A percentile compares a stretch with the other conserved stretches of the same genome.
These are phyloP conservation scores for Ciborinia camelliae DNA, from an alignment of 2,329 filamentous ascomycete species.

Conservation along the genomic window DNA sequence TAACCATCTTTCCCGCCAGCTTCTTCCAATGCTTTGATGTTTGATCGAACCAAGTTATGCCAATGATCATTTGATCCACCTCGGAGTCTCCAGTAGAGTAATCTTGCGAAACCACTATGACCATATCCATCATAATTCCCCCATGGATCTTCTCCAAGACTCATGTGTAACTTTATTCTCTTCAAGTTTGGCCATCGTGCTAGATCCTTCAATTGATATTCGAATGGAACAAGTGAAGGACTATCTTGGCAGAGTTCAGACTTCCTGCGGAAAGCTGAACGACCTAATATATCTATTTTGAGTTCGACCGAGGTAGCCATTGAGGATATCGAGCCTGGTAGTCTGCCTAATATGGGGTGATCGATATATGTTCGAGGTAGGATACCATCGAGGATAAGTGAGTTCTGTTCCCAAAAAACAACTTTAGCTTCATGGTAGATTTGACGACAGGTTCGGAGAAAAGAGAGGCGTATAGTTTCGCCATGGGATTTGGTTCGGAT, in stretches of 20 bases:
- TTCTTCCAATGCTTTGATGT: slow-evolving; percentile 5
- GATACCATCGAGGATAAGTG: slow-evolving; percentile 15
- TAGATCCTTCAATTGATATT: slow-evolving; percentile 16
- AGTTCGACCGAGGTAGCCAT: slow-evolving; percentile 15
- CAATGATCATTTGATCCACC: slow-evolving; percentile 15
- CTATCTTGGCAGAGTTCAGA: slow-evolving; percentile 5
- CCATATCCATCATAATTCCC: slow-evolving; percentile 16
- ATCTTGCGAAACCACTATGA: slow-evolving; percentile 15
- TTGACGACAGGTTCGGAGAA: slow-evolving; percentile 19
- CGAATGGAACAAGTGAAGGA: slow-evolving; percentile 14
- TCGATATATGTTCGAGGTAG: slow-evolving; percentile 12
- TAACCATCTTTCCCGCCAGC: slow-evolving; percentile 13
- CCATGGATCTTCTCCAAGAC: slow-evolving; percentile 16
- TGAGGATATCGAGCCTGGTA: slow-evolving; percentile 8
- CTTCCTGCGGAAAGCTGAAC: slow-evolving; percentile 12
- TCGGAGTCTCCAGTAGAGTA: slow-evolving; percentile 14
- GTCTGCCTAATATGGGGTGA: slow-evolving; percentile 7
- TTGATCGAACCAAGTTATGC: slow-evolving; percentile 13
- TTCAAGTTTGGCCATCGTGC: slow-evolving; percentile 18
- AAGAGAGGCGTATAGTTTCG: slow-evolving; percentile 14
- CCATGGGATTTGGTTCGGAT: slow-evolving; percentile 13
- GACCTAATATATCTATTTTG: slow-evolving; percentile 15
- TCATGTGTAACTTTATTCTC: slow-evolving; percentile 16
- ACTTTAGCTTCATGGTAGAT: slow-evolving; percentile 16
- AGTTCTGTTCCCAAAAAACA: slow-evolving; percentile 18